Percentiles rank a stretch among this genome's conserved stretches.
Evolutionary conservation across 169 alveolate genomes (phyloP).

Genomic region (Babesia caballi): DNA sequence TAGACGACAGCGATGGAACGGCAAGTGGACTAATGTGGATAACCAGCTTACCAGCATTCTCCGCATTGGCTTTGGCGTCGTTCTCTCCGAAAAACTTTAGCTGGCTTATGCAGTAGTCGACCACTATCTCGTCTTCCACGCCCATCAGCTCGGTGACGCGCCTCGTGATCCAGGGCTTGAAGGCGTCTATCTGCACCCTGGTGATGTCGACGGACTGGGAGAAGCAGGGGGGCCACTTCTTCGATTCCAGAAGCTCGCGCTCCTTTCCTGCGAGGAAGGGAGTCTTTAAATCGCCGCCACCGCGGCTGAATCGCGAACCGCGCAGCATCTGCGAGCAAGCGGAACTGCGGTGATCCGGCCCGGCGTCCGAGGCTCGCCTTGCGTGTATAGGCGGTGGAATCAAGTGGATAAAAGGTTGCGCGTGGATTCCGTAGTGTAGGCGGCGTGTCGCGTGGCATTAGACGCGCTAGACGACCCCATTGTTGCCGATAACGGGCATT

Average conservation of each 20-base stretch:
- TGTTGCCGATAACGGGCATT: too few relatives aligned
- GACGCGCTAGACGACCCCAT: too few relatives aligned
- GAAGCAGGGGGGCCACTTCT: constrained; percentile 73
- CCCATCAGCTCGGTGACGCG: constrained; percentile 78
- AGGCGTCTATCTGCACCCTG: constrained; percentile 69
- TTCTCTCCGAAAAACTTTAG: constrained; percentile 66
- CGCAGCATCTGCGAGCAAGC: constrained; percentile 24
- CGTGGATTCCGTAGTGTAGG: too few relatives aligned
- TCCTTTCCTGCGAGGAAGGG: constrained; percentile 77
- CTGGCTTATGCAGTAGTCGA: constrained; percentile 73
- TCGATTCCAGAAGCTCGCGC: constrained; percentile 70
- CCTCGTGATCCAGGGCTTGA: constrained; percentile 71
- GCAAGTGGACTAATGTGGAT: neutral
- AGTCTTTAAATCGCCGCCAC: constrained; percentile 66
- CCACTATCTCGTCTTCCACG: constrained; percentile 74
- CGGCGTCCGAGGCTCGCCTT: too few relatives aligned
- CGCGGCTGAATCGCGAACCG: constrained; percentile 56
- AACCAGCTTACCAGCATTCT: constrained; percentile 46
- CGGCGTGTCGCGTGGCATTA: too few relatives aligned
- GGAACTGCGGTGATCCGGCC: too few relatives aligned
- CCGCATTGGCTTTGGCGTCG: constrained; percentile 65
- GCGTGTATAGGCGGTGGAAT: too few relatives aligned
- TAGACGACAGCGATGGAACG: neutral
- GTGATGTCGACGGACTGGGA: constrained; percentile 66
- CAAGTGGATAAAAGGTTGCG: too few relatives aligned